Conservation (phyloP, 2,329 filamentous ascomycete genomes). For the Stemphylium lycopersici region DNA sequence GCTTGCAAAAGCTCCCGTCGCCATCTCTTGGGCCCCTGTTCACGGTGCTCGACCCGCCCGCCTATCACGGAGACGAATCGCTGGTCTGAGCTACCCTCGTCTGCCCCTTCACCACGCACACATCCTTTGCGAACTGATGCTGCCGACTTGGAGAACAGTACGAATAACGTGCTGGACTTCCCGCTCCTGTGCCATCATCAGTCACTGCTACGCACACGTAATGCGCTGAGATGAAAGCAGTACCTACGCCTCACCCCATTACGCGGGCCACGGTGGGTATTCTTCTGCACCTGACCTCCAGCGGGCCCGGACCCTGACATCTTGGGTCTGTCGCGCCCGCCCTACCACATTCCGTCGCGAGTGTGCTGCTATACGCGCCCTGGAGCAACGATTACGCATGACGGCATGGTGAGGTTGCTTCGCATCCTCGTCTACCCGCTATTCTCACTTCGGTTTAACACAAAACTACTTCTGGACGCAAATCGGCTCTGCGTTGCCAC, state of each 20-base stretch:
- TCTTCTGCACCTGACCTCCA: slow-evolving; percentile 39
- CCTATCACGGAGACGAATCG: slow-evolving; percentile 5
- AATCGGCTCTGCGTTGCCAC: slow-evolving; percentile 13
- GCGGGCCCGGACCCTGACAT: slow-evolving; percentile 29
- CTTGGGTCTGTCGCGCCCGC: slow-evolving; percentile 24
- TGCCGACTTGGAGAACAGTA: too few relatives aligned
- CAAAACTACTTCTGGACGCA: slow-evolving; percentile 5
- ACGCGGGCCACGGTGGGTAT: slow-evolving; percentile 26
- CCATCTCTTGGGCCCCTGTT: background rate
- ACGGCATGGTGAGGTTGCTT: slow-evolving; percentile 22
- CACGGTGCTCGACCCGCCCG: background rate
- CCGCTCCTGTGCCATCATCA: too few relatives aligned
- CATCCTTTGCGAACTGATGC: background rate
- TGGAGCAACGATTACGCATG: slow-evolving; percentile 31
- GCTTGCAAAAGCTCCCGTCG: slow-evolving; percentile 8
- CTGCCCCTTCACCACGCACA: slow-evolving; percentile 1
- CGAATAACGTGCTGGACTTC: too few relatives aligned
- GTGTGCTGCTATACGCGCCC: slow-evolving; percentile 19
- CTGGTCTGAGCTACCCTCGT: too few relatives aligned
- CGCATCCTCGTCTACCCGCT: slow-evolving; percentile 10
- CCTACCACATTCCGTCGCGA: slow-evolving; percentile 28
- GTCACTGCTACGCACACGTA: too few relatives aligned
- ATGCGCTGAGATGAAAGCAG: too few relatives aligned
- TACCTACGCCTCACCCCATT: slow-evolving; percentile 21
- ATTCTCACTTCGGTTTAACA: slow-evolving; percentile 12